phyloP scores from a whole-genome alignment of 1,284 basidiomycete genomes.

The Naganishia cerealis region DNA sequence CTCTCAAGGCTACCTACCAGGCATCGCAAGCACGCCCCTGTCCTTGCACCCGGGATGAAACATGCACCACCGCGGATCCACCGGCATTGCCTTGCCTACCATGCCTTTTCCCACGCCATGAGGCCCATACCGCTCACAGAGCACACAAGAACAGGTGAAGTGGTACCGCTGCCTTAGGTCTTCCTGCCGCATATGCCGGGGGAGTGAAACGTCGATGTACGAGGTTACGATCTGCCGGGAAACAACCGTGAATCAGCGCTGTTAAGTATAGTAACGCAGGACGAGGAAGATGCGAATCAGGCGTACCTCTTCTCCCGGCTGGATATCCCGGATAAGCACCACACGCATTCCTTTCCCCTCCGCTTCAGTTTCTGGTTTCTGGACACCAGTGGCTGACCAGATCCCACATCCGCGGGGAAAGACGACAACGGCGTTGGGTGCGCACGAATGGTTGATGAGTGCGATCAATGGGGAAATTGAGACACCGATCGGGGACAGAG shows the following conservation, averaged over 20 bases:
- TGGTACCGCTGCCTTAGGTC: slow-evolving; percentile 71
- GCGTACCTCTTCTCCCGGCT: slow-evolving; percentile 67
- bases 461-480: slow-evolving; percentile 75
- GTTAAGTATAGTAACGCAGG: neutral
- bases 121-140: slow-evolving; percentile 56
- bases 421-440: slow-evolving; percentile 84
- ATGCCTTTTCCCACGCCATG: neutral
- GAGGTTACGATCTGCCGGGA: slow-evolving; percentile 64
- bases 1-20: slow-evolving; percentile 31
- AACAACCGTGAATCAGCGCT: slow-evolving; percentile 38
- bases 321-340: slow-evolving; percentile 67
- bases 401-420: slow-evolving; percentile 64
- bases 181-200: slow-evolving; percentile 61
- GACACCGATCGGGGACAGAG: slow-evolving; percentile 74
- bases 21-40: slow-evolving; percentile 36
- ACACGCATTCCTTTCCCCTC: slow-evolving; percentile 63
- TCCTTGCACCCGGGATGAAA: slow-evolving; percentile 39
- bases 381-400: neutral
- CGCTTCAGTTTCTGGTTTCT: slow-evolving; percentile 42
- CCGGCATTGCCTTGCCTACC: slow-evolving; percentile 34
- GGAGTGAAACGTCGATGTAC: slow-evolving; percentile 81
- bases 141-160: slow-evolving; percentile 71
- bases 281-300: neutral
- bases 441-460: slow-evolving; percentile 86
- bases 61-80: slow-evolving; percentile 68